Evolutionary conservation across 2,329 filamentous ascomycete species (phyloP).

Genomic region (Calonectria multiphialidica): DNA sequence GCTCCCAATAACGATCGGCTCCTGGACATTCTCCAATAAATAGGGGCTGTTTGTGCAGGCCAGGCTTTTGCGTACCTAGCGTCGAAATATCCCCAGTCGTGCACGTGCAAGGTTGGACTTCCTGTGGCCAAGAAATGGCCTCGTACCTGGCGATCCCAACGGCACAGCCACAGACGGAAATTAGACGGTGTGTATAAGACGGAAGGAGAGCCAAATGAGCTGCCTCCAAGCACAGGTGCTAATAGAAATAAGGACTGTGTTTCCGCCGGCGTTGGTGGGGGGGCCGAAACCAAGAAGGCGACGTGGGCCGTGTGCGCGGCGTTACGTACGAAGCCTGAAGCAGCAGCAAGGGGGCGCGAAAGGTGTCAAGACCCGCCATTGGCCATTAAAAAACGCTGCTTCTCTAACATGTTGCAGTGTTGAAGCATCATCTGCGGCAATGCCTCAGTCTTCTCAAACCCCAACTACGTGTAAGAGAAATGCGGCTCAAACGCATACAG

Average conservation of each 20-base stretch:
- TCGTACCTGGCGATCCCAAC: not conserved
- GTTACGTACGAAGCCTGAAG: constrained; percentile 18
- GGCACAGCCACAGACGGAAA: constrained; percentile 8
- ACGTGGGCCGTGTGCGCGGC: constrained; percentile 20
- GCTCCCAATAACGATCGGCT: not conserved
- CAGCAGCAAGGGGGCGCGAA: not conserved
- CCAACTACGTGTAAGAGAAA: not conserved
- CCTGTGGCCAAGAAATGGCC: not conserved
- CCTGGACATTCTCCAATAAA: not conserved
- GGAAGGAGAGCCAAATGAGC: not conserved
- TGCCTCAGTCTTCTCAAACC: not conserved
- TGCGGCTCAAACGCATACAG: not conserved
- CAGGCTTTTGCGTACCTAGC: not conserved
- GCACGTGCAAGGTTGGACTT: not conserved
- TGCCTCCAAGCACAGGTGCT: not conserved
- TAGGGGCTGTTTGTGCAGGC: not conserved
- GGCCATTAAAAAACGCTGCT: not conserved
- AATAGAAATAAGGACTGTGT: not conserved
- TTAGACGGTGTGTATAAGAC: not conserved
- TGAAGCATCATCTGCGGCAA: not conserved
- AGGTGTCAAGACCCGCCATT: not conserved
- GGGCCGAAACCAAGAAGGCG: not conserved
- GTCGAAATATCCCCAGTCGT: not conserved
- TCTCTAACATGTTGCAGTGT: not conserved
- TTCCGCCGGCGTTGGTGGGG: constrained; percentile 1